Conservation (phyloP, 176 grass and related monocot species). For the Avena atlantica region DNA sequence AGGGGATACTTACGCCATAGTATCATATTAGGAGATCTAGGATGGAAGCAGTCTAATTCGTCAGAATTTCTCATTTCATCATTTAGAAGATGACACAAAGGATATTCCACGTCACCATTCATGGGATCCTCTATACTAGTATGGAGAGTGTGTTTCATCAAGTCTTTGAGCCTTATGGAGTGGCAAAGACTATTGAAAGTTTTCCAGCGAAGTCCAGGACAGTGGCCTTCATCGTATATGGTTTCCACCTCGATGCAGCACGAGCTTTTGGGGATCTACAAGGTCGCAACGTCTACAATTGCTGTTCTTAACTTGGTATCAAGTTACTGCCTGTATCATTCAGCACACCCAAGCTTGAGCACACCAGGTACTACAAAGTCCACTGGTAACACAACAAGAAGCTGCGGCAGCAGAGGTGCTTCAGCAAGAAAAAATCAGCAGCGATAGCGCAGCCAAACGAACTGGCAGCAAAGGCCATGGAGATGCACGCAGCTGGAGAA, state of each 20-base stretch:
- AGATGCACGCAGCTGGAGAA: neutral
- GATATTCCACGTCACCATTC: neutral
- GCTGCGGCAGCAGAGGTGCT: neutral
- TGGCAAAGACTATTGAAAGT: neutral
- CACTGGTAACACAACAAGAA: neutral
- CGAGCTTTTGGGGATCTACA: neutral
- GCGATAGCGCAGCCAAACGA: neutral
- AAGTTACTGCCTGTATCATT: neutral
- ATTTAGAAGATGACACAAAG: neutral
- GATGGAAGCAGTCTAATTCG: neutral
- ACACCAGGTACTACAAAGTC: neutral
- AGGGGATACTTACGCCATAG: neutral
- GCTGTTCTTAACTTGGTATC: neutral
- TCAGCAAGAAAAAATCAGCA: neutral
- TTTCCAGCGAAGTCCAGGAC: slow-evolving; percentile 2
- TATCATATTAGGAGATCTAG: neutral
- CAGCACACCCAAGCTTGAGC: neutral
- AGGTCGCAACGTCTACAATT: neutral
- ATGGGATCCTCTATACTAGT: neutral
- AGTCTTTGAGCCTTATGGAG: slow-evolving; percentile 1
- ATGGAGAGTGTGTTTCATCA: slow-evolving; percentile 4
- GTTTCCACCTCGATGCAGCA: slow-evolving; percentile 2
- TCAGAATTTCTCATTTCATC: neutral
- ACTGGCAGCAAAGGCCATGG: neutral
- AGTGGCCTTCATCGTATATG: neutral